Conservation (phyloP, 371 early-diverging fungal genomes). For the Lichtheimia corymbifera region DNA sequence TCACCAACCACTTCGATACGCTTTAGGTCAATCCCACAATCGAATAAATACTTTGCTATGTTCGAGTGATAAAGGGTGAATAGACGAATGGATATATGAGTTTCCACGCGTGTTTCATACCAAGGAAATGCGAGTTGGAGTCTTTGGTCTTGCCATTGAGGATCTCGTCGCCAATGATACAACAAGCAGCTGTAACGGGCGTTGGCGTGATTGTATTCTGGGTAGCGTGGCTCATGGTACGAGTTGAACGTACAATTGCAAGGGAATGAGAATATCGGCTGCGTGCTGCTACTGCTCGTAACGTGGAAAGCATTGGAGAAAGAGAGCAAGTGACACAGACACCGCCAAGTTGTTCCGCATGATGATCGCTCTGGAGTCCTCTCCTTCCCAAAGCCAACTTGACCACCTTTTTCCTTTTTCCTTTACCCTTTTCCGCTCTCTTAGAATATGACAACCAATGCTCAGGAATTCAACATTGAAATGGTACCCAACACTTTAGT, state of each 20-base stretch:
- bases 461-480: slow-evolving; percentile 47
- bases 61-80: neutral
- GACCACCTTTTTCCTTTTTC: neutral
- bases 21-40: slow-evolving; percentile 60
- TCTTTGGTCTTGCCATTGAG: slow-evolving; percentile 76
- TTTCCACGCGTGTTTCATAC: neutral
- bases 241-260: too few relatives aligned
- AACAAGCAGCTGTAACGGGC: slow-evolving; percentile 33
- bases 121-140: slow-evolving; percentile 59
- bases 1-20: slow-evolving; percentile 68
- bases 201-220: neutral
- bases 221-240: neutral
- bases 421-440: neutral
- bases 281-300: too few relatives aligned
- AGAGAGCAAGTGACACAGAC: too few relatives aligned
- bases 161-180: slow-evolving; percentile 71
- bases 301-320: too few relatives aligned
- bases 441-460: slow-evolving; percentile 19
- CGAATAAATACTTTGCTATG: slow-evolving; percentile 51
- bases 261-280: too few relatives aligned
- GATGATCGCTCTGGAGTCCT: too few relatives aligned
- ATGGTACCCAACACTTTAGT: slow-evolving; percentile 30
- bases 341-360: too few relatives aligned
- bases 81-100: neutral
- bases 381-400: neutral